A percentile compares a stretch with the other conserved stretches of the same genome.
Conservation (phyloP, 2,329 filamentous ascomycete genomes). For the Pseudomassariella vexata region DNA sequence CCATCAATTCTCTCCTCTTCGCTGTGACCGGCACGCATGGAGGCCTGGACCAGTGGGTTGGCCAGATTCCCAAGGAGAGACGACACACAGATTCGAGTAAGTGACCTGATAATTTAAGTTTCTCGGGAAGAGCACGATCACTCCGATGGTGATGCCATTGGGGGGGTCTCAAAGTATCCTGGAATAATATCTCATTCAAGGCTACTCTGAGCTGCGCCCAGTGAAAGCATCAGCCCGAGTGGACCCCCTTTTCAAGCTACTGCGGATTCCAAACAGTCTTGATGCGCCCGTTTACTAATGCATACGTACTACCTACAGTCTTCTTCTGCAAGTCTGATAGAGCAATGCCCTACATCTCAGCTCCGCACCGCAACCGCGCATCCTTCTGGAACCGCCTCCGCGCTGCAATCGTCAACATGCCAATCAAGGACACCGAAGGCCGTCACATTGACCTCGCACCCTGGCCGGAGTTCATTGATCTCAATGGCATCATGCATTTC, state of each 20-base stretch:
- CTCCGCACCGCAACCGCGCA: slow-evolving; percentile 25
- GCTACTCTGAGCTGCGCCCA: too few species aligned
- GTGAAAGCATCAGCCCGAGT: too few species aligned
- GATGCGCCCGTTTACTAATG: too few species aligned
- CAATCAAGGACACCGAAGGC: slow-evolving; percentile 30
- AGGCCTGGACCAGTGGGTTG: slow-evolving; percentile 31
- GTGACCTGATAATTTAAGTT: neutral
- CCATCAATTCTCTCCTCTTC: slow-evolving; percentile 35
- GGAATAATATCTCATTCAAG: too few species aligned
- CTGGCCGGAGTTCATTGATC: slow-evolving; percentile 34
- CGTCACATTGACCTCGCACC: slow-evolving; percentile 36
- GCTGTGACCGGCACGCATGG: slow-evolving; percentile 16
- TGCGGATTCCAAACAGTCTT: too few species aligned
- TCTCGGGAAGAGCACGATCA: too few species aligned
- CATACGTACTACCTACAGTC: slow-evolving; percentile 10
- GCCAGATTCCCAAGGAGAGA: slow-evolving; percentile 29
- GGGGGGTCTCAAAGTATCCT: neutral
- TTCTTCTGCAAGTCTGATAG: slow-evolving; percentile 31
- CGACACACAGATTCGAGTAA: neutral
- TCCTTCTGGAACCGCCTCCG: slow-evolving; percentile 29
- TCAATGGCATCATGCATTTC: slow-evolving; percentile 31
- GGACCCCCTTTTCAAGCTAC: too few species aligned
- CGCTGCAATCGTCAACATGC: slow-evolving; percentile 30
- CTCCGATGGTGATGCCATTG: neutral
- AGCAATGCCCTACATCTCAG: slow-evolving; percentile 36